Base-by-base conservation (phyloP, 257 asterid genomes). In the Lycium barbarum region DNA sequence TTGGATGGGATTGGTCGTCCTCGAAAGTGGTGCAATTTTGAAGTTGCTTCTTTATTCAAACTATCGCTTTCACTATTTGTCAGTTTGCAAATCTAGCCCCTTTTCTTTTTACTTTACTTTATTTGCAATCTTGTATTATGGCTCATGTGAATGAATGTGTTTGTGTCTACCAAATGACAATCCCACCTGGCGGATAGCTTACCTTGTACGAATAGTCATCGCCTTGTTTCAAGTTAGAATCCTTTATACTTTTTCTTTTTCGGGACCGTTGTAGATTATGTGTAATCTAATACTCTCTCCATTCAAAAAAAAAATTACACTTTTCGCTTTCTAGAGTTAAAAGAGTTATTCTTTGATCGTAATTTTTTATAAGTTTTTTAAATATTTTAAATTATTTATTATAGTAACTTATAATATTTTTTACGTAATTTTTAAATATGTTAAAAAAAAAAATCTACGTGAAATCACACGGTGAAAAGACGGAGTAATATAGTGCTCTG, bases 11-110 rank as follows among this genome's bases (percentile, higher is more conserved):
- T 17, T 17, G 63, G 22, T 36, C 14, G 26, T 38, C 53, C 78
- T 70, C 8, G 53, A 70, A 38, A 70, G 33, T 38, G 78, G 33
- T 70, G 78, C 78, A 70, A 70, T 17, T 70, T 70, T 70, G 78
- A 70, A 70, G 54, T 38, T 38, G 7, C n/a, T n/a, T n/a, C n/a
- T 84, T 85, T 70, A 86, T 87, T 40, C 85, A 36, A 74, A 80
- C 82, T 81, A 82, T 74, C 88, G 72, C 83, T 87, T 85, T 78
- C 87, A n/a, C 1, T 70, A 3, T 20, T 70, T 54, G 53, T 84
- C 49, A 66, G 45, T 33, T 33, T 73, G 55, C 71, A 85, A 85
- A 38, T 38, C 38, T 81, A 20, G 66, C 18, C 54, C 86, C 83
- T 9, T 59, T 2, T 7, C 3, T 15, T n/a, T 49, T 5, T 12